These are phyloP conservation scores for Cryptomeria japonica DNA, from an alignment of 75 land plant genomes.

Conservation along the genomic window DNA sequence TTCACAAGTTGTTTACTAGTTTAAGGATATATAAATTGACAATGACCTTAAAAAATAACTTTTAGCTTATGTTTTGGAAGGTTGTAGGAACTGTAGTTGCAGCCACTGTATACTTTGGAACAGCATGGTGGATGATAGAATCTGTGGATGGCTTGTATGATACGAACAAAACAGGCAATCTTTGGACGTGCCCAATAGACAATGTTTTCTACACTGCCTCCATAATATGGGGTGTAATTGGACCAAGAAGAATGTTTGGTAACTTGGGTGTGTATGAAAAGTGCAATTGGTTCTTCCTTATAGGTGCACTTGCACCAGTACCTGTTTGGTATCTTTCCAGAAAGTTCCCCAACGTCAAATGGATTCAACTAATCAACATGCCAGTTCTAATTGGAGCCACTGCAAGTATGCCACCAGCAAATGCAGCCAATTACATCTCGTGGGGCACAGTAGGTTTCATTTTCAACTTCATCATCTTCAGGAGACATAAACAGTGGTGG, in stretches of 20 bases:
- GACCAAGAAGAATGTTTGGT: conserved; percentile 58
- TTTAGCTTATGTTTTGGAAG: conserved; percentile 3
- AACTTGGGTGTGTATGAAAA: conserved; percentile 35
- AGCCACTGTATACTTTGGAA: conserved; percentile 40
- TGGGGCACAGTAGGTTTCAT: conserved; percentile 57
- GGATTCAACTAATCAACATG: conserved; percentile 55
- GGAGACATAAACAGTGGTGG: conserved; percentile 61
- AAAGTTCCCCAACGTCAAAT: conserved; percentile 35
- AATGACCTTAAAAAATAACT: background rate
- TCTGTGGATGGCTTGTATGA: conserved; percentile 43
- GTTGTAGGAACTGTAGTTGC: conserved; percentile 51
- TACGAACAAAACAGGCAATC: conserved; percentile 26
- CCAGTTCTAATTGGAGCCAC: conserved; percentile 56
- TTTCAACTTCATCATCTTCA: conserved; percentile 52
- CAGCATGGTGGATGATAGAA: conserved; percentile 60
- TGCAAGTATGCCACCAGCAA: conserved; percentile 50
- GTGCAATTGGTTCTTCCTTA: conserved; percentile 58
- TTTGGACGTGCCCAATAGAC: conserved; percentile 54
- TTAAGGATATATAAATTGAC: background rate
- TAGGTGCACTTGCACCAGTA: conserved; percentile 52
- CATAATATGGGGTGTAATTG: conserved; percentile 61
- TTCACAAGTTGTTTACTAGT: background rate
- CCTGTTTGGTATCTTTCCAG: conserved; percentile 41
- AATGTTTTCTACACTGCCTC: conserved; percentile 41
- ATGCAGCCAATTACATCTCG: conserved; percentile 50